A percentile compares a stretch with the other conserved stretches of the same genome.
These are phyloP conservation scores for Pyrenochaeta sp. DNA, from an alignment of 2,329 filamentous ascomycete genomes.

Conservation along the genomic window DNA sequence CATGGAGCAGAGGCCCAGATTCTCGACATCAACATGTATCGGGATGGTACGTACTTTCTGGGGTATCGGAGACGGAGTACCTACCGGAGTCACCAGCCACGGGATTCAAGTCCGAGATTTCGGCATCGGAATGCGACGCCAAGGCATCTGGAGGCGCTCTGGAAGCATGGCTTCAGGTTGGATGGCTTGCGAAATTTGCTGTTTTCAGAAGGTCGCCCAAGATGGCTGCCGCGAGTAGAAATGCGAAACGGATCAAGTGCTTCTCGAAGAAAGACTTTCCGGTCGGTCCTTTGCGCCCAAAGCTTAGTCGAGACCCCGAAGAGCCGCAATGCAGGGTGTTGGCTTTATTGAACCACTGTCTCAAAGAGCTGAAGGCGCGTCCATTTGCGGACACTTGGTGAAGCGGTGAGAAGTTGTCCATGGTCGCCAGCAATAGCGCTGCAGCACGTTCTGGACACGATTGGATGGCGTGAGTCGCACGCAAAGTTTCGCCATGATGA, in stretches of 20 bases:
- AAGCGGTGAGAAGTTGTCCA: conserved; percentile 21
- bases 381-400: not conserved
- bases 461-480: conserved; percentile 23
- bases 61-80: not conserved
- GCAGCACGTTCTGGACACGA: conserved; percentile 19
- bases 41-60: not conserved
- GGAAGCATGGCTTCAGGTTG: not conserved
- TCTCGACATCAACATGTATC: not conserved
- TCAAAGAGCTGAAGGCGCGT: conserved; percentile 5
- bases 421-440: conserved; percentile 20
- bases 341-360: not conserved
- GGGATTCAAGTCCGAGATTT: not conserved
- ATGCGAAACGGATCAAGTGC: not conserved
- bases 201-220: conserved; percentile 1
- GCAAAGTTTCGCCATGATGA: conserved; percentile 24
- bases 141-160: conserved; percentile 6
- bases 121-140: not conserved
- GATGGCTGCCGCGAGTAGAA: conserved; percentile 1
- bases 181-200: not conserved
- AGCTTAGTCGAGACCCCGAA: conserved; percentile 5
- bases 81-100: not conserved
- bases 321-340: conserved; percentile 21
- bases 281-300: conserved; percentile 9
- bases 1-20: no score
- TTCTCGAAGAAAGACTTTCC: conserved; percentile 2